Conservation (phyloP, 2,329 filamentous ascomycete genomes). For the Microdochium trichocladiopsis region DNA sequence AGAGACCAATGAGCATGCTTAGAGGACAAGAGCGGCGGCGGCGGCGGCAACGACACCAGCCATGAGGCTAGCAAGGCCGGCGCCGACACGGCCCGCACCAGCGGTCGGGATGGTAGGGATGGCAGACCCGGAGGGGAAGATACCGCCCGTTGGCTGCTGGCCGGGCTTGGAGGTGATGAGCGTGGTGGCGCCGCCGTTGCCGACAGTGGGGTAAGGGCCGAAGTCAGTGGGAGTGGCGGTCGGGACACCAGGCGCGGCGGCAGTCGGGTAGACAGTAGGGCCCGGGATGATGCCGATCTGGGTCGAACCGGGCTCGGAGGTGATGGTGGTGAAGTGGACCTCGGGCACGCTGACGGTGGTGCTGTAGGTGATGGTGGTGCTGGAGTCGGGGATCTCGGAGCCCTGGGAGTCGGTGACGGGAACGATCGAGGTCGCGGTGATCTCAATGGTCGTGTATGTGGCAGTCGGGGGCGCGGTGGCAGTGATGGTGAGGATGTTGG, state of each 20-base stretch:
- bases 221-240: conserved; percentile 18
- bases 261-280: conserved; percentile 9
- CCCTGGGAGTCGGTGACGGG: conserved; percentile 39
- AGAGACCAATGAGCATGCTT: too few relatives aligned
- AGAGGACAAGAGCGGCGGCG: neutral
- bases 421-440: conserved; percentile 43
- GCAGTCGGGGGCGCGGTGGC: conserved; percentile 31
- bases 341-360: conserved; percentile 38
- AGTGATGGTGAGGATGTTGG: conserved; percentile 50
- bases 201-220: conserved; percentile 13
- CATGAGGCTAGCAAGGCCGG: conserved; percentile 22
- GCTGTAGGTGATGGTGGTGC: conserved; percentile 36
- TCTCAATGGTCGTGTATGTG: conserved; percentile 37
- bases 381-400: conserved; percentile 40
- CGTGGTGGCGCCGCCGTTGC: conserved; percentile 20
- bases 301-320: conserved; percentile 25
- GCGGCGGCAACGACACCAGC: too few relatives aligned
- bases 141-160: conserved; percentile 25
- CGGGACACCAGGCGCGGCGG: conserved; percentile 24
- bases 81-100: conserved; percentile 24
- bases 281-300: conserved; percentile 32
- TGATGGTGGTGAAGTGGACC: conserved; percentile 27
- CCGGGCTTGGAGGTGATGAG: conserved; percentile 29
- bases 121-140: conserved; percentile 11
- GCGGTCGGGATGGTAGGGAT: conserved; percentile 19